Conservation (phyloP, 306 rosid species). For the Citrullus mucosospermus region DNA sequence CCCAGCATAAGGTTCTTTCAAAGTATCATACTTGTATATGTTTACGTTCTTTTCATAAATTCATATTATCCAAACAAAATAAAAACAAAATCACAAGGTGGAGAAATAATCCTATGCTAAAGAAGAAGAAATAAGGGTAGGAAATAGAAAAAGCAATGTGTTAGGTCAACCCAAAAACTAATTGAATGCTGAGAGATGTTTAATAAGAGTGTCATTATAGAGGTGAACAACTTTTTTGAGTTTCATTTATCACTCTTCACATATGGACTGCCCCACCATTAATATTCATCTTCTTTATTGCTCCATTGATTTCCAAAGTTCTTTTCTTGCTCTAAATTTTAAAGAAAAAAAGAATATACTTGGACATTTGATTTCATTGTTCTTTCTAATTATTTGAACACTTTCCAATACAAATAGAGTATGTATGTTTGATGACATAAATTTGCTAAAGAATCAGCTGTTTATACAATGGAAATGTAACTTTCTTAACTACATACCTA, state of each 20-base stretch:
- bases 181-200: neutral
- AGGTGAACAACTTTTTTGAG: conserved; percentile 1
- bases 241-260: neutral
- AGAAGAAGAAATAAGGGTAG: neutral
- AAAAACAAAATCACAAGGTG: neutral
- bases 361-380: neutral
- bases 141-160: neutral
- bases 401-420: neutral
- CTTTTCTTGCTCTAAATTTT: neutral
- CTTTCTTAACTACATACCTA: neutral
- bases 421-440: neutral
- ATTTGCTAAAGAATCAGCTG: neutral
- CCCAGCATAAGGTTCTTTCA: too few species aligned
- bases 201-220: neutral
- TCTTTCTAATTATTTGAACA: neutral
- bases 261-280: conserved; percentile 2
- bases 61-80: neutral
- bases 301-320: neutral
- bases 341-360: neutral
- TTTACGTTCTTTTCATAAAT: neutral
- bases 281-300: neutral
- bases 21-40: too few species aligned
- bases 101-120: neutral
- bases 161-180: neutral
- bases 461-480: neutral